Evolutionary conservation across 768 basidiomycete species (phyloP), one percentile per base, ranked within the genome.

Genomic region (Fibroporia radiculosa): DNA sequence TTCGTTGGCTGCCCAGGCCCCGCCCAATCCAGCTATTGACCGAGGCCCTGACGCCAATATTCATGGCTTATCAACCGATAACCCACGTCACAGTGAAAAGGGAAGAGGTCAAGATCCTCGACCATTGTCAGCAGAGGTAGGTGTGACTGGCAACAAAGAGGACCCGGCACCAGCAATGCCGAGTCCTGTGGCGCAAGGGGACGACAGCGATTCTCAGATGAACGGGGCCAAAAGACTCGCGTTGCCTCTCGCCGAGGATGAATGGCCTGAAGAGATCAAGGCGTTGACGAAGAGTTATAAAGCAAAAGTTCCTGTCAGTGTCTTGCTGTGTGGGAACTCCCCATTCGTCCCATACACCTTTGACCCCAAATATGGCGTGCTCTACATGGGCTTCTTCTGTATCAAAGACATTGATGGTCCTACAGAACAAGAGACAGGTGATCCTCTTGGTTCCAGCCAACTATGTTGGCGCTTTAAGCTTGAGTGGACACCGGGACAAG

Each of bases 381-480:
- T 45, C n/a, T 47, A 44, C 19, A 38, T 55, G 3, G 53, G 53
- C 3, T 52, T 52, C 26, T 55, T 49, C 39, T 28, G 27, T 20
- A 48, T 55, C 13, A 6, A 16, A 27, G 34, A 42, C 2, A n/a
- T 47, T 27, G 20, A 5, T 16, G 10, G 27, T 6, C 41, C 6
- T 28, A 31, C 10, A n/a, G 10, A n/a, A 31, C 29, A 31, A 31
- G 29, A n/a, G n/a, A 31, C 29, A 8, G 29, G n/a, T n/a, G n/a
- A 8, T n/a, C n/a, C 8, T n/a, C 29, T 31, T n/a, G 29, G 29
- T 19, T 12, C 8, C 34, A 19, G 34, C 7, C n/a, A 10, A 6
- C 5, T 42, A 22, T 14, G n/a, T 2, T 44, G 42, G n/a, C 32
- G 23, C 16, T 33, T 44, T 8, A 22, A 22, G 4, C 33, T 44